A percentile compares a stretch with the other conserved stretches of the same genome.
These are phyloP conservation scores for Penicillium angulare DNA, from an alignment of 495 filamentous ascomycete genomes.

Conservation along the genomic window DNA sequence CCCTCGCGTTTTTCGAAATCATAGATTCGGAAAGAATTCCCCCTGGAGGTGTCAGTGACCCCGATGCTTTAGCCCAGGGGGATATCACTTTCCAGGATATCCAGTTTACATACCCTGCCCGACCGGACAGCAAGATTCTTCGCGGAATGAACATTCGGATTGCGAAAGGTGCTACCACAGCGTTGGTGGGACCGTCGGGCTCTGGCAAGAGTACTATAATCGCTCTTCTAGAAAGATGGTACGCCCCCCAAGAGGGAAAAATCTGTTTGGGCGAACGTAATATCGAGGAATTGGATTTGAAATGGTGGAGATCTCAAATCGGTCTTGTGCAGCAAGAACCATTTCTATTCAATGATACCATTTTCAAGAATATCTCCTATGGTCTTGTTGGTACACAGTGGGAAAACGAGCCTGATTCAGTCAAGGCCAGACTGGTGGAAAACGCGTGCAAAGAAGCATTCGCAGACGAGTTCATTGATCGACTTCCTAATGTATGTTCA, in stretches of 20 bases:
- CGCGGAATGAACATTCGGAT: slow-evolving; percentile 40
- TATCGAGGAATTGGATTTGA: slow-evolving; percentile 64
- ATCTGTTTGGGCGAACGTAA: slow-evolving; percentile 28
- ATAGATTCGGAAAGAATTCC: slow-evolving; percentile 45
- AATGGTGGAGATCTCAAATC: slow-evolving; percentile 80
- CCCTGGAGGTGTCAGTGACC: slow-evolving; percentile 28
- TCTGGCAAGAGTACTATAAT: slow-evolving; percentile 68
- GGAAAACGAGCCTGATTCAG: slow-evolving; percentile 49
- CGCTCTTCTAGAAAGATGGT: slow-evolving; percentile 62
- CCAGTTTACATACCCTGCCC: slow-evolving; percentile 58
- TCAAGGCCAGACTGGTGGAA: slow-evolving; percentile 40
- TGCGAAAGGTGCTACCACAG: slow-evolving; percentile 47
- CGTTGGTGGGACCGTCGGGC: slow-evolving; percentile 59
- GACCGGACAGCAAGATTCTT: slow-evolving; percentile 41
- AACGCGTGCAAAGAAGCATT: slow-evolving; percentile 66
- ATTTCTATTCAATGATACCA: slow-evolving; percentile 65
- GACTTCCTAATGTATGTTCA: slow-evolving; percentile 26
- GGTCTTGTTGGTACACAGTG: slow-evolving; percentile 67
- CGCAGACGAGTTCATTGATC: slow-evolving; percentile 43
- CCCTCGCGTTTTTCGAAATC: slow-evolving; percentile 41
- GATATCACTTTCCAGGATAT: slow-evolving; percentile 60
- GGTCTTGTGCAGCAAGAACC: slow-evolving; percentile 60
- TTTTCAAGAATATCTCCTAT: slow-evolving; percentile 75
- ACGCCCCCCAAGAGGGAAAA: slow-evolving; percentile 19
- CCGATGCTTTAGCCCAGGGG: slow-evolving; percentile 21